phyloP scores from a whole-genome alignment of 2,329 filamentous ascomycete species.

The Cladosporium sp. region DNA sequence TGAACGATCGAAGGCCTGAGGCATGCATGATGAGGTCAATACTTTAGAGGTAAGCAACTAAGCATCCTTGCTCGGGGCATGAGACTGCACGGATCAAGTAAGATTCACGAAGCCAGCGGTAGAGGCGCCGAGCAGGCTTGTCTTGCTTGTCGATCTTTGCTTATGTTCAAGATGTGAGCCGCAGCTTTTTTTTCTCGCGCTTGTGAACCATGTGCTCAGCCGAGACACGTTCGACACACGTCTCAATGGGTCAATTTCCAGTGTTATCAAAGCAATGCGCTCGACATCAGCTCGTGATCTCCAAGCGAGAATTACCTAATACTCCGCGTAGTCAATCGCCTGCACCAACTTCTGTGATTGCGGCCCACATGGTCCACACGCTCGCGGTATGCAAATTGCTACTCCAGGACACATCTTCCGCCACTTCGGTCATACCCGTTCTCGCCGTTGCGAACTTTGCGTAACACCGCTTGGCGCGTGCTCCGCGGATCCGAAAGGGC shows the following conservation, averaged over 20 bases:
- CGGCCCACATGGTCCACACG: conserved; percentile 7
- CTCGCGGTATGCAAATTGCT: neutral
- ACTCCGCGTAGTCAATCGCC: neutral
- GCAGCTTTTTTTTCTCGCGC: neutral
- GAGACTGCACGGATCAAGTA: neutral
- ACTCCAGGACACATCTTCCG: conserved; percentile 5
- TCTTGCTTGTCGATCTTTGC: conserved; percentile 5
- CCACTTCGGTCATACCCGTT: conserved; percentile 1
- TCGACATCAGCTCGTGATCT: neutral
- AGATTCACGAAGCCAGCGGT: neutral
- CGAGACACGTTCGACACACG: neutral
- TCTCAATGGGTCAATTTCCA: neutral
- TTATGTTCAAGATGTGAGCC: neutral
- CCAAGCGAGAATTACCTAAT: neutral
- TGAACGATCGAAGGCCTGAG: conserved; percentile 1
- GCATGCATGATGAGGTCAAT: conserved; percentile 3
- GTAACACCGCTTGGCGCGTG: neutral
- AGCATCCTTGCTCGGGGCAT: no score
- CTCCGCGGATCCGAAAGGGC: neutral
- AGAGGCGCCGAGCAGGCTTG: conserved; percentile 9
- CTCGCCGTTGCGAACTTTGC: neutral
- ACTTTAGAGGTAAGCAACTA: neutral
- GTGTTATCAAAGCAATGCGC: neutral
- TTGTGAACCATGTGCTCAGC: neutral
- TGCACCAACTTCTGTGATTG: conserved; percentile 1